Percentiles rank a stretch among this genome's conserved stretches.
These are phyloP conservation scores for Aspergillus costaricaensis DNA, from an alignment of 2,329 filamentous ascomycete genomes.

Conservation along the genomic window DNA sequence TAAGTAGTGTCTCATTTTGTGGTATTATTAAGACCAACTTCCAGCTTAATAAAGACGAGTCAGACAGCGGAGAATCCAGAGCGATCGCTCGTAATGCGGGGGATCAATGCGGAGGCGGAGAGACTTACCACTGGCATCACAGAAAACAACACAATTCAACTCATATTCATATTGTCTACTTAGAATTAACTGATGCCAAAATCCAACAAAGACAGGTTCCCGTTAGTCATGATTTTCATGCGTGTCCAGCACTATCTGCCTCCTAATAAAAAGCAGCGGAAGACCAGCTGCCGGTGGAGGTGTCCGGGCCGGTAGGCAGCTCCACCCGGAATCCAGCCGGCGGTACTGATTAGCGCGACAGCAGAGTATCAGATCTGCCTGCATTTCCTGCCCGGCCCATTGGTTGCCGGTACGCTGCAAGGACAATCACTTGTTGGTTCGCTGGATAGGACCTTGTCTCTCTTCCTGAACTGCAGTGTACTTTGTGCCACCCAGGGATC, in stretches of 20 bases:
- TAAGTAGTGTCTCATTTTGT: too few species aligned
- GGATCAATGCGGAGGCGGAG: not conserved
- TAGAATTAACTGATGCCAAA: too few species aligned
- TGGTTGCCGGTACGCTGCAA: not conserved
- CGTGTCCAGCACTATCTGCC: not conserved
- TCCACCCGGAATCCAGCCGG: conserved; percentile 1
- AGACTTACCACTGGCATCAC: not conserved
- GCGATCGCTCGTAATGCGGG: not conserved
- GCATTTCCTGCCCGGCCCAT: not conserved
- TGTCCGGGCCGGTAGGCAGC: not conserved
- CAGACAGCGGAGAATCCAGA: too few species aligned
- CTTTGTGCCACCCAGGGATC: not conserved
- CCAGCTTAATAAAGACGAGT: too few species aligned
- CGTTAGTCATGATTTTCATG: not conserved
- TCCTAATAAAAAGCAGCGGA: not conserved
- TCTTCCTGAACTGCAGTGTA: not conserved
- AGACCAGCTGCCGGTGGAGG: not conserved
- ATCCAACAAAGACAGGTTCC: not conserved
- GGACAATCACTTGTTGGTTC: not conserved
- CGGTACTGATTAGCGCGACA: not conserved
- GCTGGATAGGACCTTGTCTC: not conserved
- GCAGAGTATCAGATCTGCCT: too few species aligned
- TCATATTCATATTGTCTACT: too few species aligned
- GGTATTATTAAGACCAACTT: too few species aligned
- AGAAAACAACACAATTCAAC: not conserved